Evolutionary conservation across 495 filamentous ascomycete genomes (phyloP).

Genomic region (Penicilliopsis zonata): DNA sequence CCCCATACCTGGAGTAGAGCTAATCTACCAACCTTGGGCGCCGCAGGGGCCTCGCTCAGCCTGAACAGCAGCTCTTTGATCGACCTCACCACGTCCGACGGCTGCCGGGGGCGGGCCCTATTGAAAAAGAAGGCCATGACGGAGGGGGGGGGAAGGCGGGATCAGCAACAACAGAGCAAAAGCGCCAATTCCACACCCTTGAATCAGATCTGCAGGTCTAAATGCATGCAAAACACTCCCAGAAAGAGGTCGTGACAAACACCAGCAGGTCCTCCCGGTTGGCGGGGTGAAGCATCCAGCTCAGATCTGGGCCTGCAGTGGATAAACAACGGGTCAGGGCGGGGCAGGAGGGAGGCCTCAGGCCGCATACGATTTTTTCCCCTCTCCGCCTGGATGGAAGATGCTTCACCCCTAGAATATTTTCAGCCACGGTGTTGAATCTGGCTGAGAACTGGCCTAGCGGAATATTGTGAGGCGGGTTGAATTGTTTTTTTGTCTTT

Average conservation of each 20-base stretch:
- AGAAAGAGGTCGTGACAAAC: too few relatives aligned
- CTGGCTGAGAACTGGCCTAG: too few relatives aligned
- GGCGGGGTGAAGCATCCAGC: neutral
- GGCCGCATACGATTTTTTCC: too few relatives aligned
- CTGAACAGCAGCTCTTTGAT: conserved; percentile 44
- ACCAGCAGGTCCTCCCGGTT: too few relatives aligned
- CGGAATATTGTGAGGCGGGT: too few relatives aligned
- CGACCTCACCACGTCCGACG: conserved; percentile 44
- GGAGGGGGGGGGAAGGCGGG: too few relatives aligned
- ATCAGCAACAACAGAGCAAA: too few relatives aligned
- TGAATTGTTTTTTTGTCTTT: too few relatives aligned
- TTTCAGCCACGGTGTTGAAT: conserved; percentile 6
- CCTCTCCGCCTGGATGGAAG: neutral
- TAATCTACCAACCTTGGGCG: conserved; percentile 35
- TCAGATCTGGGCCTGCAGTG: neutral
- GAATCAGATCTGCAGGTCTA: too few relatives aligned
- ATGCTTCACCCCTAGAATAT: neutral
- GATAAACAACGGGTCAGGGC: conserved; percentile 1
- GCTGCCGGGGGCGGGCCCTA: conserved; percentile 42
- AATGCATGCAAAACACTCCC: too few relatives aligned
- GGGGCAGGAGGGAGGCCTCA: neutral
- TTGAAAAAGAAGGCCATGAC: conserved; percentile 89
- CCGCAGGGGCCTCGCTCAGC: conserved; percentile 30
- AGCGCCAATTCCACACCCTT: too few relatives aligned
- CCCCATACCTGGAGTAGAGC: too few relatives aligned